Evolutionary conservation across 805 yeast species (phyloP).

Genomic region (Zygoascus tannicola): DNA sequence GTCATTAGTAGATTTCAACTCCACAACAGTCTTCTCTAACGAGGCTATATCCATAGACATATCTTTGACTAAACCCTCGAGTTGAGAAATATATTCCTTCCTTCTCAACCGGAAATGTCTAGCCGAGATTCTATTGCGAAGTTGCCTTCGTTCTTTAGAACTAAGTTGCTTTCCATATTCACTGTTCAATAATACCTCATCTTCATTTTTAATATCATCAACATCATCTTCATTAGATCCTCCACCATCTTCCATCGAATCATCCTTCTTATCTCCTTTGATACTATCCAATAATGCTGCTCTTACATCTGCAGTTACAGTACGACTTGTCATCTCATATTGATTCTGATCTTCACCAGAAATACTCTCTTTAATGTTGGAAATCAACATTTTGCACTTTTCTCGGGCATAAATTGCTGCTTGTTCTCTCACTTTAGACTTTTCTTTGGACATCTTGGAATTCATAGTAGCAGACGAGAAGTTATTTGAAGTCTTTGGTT

Average conservation of each 20-base stretch:
- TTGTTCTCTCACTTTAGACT: not conserved
- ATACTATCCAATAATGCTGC: not conserved
- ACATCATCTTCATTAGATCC: slow-evolving; percentile 2
- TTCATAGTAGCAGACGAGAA: not conserved
- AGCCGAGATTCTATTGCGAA: slow-evolving; percentile 25
- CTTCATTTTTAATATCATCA: slow-evolving; percentile 19
- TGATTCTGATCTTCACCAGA: slow-evolving; percentile 15
- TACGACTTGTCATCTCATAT: slow-evolving; percentile 18
- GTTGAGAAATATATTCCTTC: slow-evolving; percentile 25
- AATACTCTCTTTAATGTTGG: slow-evolving; percentile 4
- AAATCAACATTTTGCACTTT: not conserved
- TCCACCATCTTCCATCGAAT: not conserved
- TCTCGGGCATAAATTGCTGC: not conserved
- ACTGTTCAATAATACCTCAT: slow-evolving; percentile 24
- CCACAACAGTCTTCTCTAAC: slow-evolving; percentile 1
- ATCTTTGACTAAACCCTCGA: slow-evolving; percentile 20
- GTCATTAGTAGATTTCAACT: slow-evolving; percentile 12
- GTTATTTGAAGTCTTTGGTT: no score
- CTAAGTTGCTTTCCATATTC: slow-evolving; percentile 22
- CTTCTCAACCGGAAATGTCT: slow-evolving; percentile 26
- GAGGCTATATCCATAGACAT: slow-evolving; percentile 15
- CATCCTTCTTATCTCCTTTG: not conserved
- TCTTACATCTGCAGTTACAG: not conserved
- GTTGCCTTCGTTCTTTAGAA: slow-evolving; percentile 25
- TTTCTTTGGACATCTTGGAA: not conserved